Evolutionary conservation across 1,284 basidiomycete genomes (phyloP).

Genomic region (Chalciporus sp.): DNA sequence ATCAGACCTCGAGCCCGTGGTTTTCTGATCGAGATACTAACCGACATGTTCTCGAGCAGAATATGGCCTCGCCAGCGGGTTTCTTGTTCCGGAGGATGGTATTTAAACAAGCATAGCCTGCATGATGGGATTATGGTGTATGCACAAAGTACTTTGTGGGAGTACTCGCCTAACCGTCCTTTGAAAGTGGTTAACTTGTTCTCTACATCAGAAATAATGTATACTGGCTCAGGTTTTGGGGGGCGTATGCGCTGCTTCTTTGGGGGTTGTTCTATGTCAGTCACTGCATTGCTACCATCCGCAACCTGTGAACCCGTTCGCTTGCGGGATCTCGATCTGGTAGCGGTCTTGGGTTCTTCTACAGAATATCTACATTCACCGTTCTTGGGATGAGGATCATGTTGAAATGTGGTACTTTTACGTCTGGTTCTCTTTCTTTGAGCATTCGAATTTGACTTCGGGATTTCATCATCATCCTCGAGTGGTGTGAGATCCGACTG

Average conservation of each 20-base stretch:
- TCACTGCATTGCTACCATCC: slow-evolving; percentile 1
- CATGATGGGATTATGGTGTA: background rate
- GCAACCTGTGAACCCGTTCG: slow-evolving; percentile 2
- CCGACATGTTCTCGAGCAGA: slow-evolving; percentile 75
- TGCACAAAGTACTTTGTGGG: background rate
- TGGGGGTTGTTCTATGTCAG: slow-evolving; percentile 24
- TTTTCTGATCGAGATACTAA: slow-evolving; percentile 21
- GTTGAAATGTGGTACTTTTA: background rate
- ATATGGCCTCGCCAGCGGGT: slow-evolving; percentile 62
- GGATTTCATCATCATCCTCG: slow-evolving; percentile 11
- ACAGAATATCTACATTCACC: background rate
- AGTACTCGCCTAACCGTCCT: slow-evolving; percentile 60
- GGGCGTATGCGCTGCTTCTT: slow-evolving; percentile 45
- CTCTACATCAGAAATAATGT: slow-evolving; percentile 72
- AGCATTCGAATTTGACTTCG: background rate
- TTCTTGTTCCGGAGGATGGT: slow-evolving; percentile 75
- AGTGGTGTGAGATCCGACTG: slow-evolving; percentile 19
- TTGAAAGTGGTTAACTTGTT: slow-evolving; percentile 66
- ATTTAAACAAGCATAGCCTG: slow-evolving; percentile 82
- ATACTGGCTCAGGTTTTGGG: slow-evolving; percentile 58
- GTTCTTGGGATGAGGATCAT: background rate
- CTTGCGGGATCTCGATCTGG: slow-evolving; percentile 2
- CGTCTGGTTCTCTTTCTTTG: background rate
- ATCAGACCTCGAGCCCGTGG: background rate
- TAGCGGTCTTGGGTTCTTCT: background rate